Conservation (phyloP, 2,329 filamentous ascomycete species). For the Ceratocystis diversiconidia region DNA sequence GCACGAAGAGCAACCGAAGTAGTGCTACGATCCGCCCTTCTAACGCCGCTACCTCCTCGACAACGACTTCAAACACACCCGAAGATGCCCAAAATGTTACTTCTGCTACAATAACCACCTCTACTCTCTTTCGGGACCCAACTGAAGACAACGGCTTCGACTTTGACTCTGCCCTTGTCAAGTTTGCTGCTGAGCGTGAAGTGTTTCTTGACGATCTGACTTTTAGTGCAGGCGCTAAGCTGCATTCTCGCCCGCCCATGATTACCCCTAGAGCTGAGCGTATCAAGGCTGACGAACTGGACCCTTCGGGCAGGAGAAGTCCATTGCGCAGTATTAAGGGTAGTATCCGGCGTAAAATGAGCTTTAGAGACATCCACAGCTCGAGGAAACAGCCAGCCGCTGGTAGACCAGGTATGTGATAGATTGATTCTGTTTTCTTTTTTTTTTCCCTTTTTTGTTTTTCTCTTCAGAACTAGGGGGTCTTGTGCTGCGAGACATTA, state of each 20-base stretch:
- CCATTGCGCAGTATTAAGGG: conserved; percentile 53
- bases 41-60: conserved; percentile 21
- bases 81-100: not conserved
- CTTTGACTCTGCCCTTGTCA: conserved; percentile 83
- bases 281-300: conserved; percentile 59
- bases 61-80: conserved; percentile 15
- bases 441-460: not conserved
- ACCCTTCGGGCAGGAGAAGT: conserved; percentile 38
- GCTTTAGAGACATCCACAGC: conserved; percentile 89
- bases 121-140: conserved; percentile 27
- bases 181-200: conserved; percentile 91
- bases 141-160: conserved; percentile 49
- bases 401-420: conserved; percentile 50
- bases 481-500: not conserved
- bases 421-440: not conserved
- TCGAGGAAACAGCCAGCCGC: conserved; percentile 71
- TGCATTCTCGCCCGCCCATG: conserved; percentile 54
- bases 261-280: conserved; percentile 69
- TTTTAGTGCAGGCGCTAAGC: conserved; percentile 70
- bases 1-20: conserved; percentile 47
- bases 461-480: not conserved
- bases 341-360: conserved; percentile 83
- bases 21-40: conserved; percentile 47
- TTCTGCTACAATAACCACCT: conserved; percentile 18
- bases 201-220: conserved; percentile 84